Evolutionary conservation across 345 rosid species (phyloP).

Genomic region (Noccaea bulbosa): DNA sequence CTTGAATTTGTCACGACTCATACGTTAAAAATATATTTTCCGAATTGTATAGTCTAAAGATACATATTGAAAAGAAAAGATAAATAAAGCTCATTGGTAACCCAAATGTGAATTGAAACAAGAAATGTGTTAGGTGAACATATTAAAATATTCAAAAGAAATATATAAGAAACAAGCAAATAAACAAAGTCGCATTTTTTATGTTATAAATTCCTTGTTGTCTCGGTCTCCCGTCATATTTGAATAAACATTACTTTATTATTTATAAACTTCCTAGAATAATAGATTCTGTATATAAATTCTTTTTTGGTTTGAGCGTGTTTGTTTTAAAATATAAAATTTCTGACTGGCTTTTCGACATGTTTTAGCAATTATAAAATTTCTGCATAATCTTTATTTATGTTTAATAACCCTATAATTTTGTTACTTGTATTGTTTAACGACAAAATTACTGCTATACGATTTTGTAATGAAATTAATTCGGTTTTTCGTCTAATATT

Average conservation of each 20-base stretch:
- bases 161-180: slow-evolving; percentile 8
- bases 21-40: slow-evolving; percentile 23
- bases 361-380: background rate
- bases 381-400: background rate
- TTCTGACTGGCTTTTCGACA: background rate
- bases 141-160: slow-evolving; percentile 10
- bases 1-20: slow-evolving; percentile 38
- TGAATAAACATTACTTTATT: slow-evolving; percentile 26
- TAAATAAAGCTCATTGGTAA: slow-evolving; percentile 29
- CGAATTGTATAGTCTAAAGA: slow-evolving; percentile 32
- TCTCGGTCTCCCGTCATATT: slow-evolving; percentile 46
- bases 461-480: too few relatives aligned
- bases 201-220: slow-evolving; percentile 4
- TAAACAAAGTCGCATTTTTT: slow-evolving; percentile 37
- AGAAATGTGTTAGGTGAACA: slow-evolving; percentile 44
- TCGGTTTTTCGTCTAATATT: too few relatives aligned
- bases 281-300: background rate
- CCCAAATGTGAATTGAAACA: slow-evolving; percentile 38
- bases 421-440: too few relatives aligned
- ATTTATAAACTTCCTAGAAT: slow-evolving; percentile 27
- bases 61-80: slow-evolving; percentile 30
- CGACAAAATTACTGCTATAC: too few relatives aligned
- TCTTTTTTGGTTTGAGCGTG: background rate
- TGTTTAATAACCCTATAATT: background rate
- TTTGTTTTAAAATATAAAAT: background rate